These are phyloP conservation scores for Blastobotrys aristatus DNA, from an alignment of 1,139 yeast species.

Conservation along the genomic window DNA sequence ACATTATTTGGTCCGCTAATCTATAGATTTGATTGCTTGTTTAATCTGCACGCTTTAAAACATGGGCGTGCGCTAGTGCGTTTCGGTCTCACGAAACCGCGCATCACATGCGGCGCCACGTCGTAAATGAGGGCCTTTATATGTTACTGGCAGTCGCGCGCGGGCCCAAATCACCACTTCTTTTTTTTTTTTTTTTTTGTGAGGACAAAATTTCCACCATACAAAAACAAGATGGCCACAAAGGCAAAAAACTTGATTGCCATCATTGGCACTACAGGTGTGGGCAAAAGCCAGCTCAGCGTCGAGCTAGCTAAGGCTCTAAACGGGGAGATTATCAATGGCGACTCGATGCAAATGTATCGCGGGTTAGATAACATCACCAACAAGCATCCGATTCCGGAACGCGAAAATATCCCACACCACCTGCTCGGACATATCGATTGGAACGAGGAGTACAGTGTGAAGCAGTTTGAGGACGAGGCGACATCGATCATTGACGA, in stretches of 20 bases:
- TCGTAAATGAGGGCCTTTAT: no score
- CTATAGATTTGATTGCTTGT: no score
- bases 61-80: no score
- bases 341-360: slow-evolving; percentile 97
- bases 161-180: no score
- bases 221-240: no score
- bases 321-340: slow-evolving; percentile 88
- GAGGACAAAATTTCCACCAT: no score
- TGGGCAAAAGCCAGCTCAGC: slow-evolving; percentile 88
- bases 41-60: no score
- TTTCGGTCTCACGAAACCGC: no score
- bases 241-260: slow-evolving; percentile 42
- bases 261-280: slow-evolving; percentile 95
- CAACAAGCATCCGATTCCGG: slow-evolving; percentile 82
- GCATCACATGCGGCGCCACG: no score
- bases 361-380: slow-evolving; percentile 68
- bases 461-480: slow-evolving; percentile 75
- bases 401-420: slow-evolving; percentile 69
- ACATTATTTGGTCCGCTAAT: no score
- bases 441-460: slow-evolving; percentile 78
- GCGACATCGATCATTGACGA: slow-evolving; percentile 57
- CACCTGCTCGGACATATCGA: slow-evolving; percentile 80
- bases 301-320: slow-evolving; percentile 73
- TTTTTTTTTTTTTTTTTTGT: no score
- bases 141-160: no score